phyloP scores from a whole-genome alignment of 2,329 filamentous ascomycete species.

The Talaromyces sp. region DNA sequence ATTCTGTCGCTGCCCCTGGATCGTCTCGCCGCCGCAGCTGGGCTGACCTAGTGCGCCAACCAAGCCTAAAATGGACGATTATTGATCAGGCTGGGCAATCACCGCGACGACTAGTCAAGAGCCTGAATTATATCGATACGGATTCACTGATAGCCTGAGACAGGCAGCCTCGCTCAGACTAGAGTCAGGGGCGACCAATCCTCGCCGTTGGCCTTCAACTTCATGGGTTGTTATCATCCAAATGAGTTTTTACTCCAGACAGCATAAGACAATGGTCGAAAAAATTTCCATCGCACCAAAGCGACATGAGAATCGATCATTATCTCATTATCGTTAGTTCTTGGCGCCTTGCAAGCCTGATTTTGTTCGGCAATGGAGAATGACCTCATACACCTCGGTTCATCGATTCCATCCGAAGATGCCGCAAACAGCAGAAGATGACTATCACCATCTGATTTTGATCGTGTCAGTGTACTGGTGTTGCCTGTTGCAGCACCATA shows the following conservation, averaged over 20 bases:
- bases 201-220: neutral
- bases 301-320: neutral
- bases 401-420: neutral
- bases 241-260: neutral
- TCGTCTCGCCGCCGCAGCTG: neutral
- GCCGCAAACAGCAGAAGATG: neutral
- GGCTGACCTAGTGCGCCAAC: neutral
- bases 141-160: neutral
- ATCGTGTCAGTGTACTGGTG: neutral
- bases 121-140: neutral
- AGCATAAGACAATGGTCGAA: neutral
- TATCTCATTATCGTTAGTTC: neutral
- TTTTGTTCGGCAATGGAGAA: neutral
- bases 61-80: neutral
- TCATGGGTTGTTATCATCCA: neutral
- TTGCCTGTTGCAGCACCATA: neutral
- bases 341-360: neutral
- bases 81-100: neutral
- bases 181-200: neutral
- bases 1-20: conserved; percentile 2
- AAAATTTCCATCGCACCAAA: neutral
- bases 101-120: neutral
- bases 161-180: neutral
- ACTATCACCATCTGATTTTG: neutral
- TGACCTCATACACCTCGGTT: neutral